phyloP scores from a whole-genome alignment of 768 basidiomycete species.

The Tylopilus plumbeoviolaceoides region DNA sequence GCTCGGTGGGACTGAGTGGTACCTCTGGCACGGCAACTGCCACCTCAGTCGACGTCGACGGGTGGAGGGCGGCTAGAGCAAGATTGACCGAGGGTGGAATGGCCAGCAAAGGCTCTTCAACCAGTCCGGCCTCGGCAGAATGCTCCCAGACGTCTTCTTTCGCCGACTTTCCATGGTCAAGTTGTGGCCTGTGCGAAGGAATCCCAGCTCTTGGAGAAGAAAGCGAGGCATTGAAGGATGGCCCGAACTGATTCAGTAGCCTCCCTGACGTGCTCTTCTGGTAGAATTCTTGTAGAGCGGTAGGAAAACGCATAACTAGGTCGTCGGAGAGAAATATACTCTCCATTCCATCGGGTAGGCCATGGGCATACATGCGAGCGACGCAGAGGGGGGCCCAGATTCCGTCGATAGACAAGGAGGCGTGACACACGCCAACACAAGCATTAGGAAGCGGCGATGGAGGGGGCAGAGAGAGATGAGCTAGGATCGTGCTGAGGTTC shows the following conservation, averaged over 20 bases:
- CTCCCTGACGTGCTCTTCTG: conserved; percentile 44
- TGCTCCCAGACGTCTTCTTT: conserved; percentile 20
- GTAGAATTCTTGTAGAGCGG: conserved; percentile 56
- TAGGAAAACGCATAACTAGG: conserved; percentile 60
- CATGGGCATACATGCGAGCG: conserved; percentile 41
- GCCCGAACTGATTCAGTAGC: conserved; percentile 57
- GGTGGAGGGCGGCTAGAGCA: conserved; percentile 28
- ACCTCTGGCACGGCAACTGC: conserved; percentile 20
- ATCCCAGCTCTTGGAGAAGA: conserved; percentile 1
- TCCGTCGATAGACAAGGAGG: conserved; percentile 52
- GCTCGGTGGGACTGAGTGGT: conserved; percentile 66
- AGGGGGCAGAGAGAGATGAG: conserved; percentile 33
- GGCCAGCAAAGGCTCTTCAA: conserved; percentile 20
- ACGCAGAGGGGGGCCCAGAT: conserved; percentile 67
- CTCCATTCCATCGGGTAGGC: conserved; percentile 33
- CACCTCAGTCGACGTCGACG: conserved; percentile 13
- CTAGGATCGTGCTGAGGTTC: conserved; percentile 52
- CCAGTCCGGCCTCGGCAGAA: conserved; percentile 16
- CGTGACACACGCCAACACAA: conserved; percentile 48
- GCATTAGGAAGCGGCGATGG: conserved; percentile 38
- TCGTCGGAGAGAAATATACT: conserved; percentile 59
- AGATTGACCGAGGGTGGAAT: conserved; percentile 29
- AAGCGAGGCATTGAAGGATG: conserved; percentile 51
- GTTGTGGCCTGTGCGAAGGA: conserved; percentile 1
- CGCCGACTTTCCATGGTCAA: background rate